Evolutionary conservation across 257 asterid genomes (phyloP), one percentile per base, ranked within the genome.

Genomic region (Solanum habrochaites): DNA sequence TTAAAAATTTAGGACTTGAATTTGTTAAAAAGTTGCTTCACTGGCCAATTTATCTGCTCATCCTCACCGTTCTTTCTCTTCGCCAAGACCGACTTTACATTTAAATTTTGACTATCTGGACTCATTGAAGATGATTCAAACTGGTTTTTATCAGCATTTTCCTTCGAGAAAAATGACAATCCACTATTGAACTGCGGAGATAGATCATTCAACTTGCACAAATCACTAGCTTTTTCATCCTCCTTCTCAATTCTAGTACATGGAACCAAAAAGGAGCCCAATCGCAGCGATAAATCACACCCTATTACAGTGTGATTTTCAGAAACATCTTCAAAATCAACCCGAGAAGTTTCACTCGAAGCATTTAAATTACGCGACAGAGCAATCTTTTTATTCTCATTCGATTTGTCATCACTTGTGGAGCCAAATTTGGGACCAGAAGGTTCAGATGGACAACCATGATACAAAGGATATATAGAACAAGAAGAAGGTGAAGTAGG

Each of bases 221-320:
- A 86, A 73, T 88, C 91, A 25, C 75, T 77, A 70, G 67, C 37
- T 70, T 87, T 72, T 43, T 86, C 88, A 73, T 86, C 93, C 11
- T 40, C 89, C 52, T 74, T 75, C 83, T 88, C 89, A 74, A 18
- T 58, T 62, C 88, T 86, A 27, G 86, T 86, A 86, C 86, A 35
- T 39, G 95, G 92, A 86, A 72, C 93, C 73, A 49, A 90, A 45
- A 87, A 39, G 75, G 94, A 90, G n/a, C 98, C 99, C 87, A 97
- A 86, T 8, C 98, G 91, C 92, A 95, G 88, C 16, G 99, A 93
- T 86, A 95, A 89, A 91, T 97, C 98, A 86, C 99, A 97, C 67
- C 89, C 94, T 25, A 69, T 81, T 62, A 85, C 91, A 85, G 88
- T 86, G 74, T 88, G 89, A 80, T 86, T 90, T 60, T 86, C 90